Evolutionary conservation across 768 basidiomycete species (phyloP), one percentile per base, ranked within the genome.

Genomic region (Tulasnella sp.): DNA sequence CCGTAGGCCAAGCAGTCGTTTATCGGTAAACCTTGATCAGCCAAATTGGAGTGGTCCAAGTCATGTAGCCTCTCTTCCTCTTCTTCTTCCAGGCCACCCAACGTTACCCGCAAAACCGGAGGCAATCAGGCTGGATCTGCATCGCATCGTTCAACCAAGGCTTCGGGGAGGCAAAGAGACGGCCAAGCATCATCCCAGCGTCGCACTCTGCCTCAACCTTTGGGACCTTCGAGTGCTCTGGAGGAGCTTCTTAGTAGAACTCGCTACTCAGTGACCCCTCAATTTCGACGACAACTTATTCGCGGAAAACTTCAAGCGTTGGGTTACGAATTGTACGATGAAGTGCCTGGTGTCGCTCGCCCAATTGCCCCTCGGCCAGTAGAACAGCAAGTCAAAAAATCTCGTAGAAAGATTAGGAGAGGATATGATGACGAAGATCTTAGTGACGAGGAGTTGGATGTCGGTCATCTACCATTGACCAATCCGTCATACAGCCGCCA

Each of bases 401-500:
- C 55, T 29, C 55, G 55, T 57, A 57, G 55, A 29, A 57, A 57
- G 26, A 57, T 57, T 29, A 5, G 61, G 26, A 29, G 26, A 29
- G 61, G 61, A 13, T 67, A 10, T n/a, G 61, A 29, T 6, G 61
- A 67, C 9, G 61, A 46, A 40, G 70, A 72, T 40, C 26, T 72
- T 10, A 72, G 70, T 20, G 70, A 72, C 18, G 44, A 72, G 23
- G 70, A 72, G 20, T 37, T 72, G 11, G 70, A 39, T 39, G 44
- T 46, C 9, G 37, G 39, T 4, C 70, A 72, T 16, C 18, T 72
- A 18, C 70, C 70, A 5, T 15, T 72, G 32, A 72, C 70, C 13
- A 72, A 72, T 37, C 70, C 70, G 18, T 40, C 37, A 9, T 72
- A 72, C 70, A 72, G 4, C 69, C 69, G 37, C 70, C 23, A 40